Evolutionary conservation across 768 basidiomycete genomes (phyloP).

Genomic region (Russula foetens): DNA sequence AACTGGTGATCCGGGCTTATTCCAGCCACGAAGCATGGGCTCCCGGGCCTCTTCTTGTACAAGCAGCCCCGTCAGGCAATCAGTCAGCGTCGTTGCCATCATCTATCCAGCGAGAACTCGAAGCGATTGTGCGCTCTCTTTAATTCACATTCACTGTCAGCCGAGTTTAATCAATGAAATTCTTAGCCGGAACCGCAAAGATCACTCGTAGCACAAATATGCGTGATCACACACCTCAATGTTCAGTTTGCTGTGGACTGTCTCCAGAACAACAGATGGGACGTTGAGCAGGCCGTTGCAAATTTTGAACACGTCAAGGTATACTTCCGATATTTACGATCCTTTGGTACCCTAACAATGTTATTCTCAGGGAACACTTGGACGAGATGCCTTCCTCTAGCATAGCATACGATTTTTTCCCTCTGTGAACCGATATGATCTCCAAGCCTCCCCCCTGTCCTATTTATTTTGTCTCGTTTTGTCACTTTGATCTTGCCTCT

Average conservation of each 20-base stretch:
- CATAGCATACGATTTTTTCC: not conserved
- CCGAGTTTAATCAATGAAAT: constrained; percentile 15
- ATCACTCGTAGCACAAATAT: constrained; percentile 58
- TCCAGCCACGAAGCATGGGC: constrained; percentile 76
- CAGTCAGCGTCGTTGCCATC: constrained; percentile 25
- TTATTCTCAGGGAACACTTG: constrained; percentile 20
- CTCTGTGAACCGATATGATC: not conserved
- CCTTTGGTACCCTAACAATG: constrained; percentile 26
- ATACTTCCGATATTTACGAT: constrained; percentile 41
- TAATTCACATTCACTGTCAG: not conserved
- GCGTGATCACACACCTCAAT: constrained; percentile 70
- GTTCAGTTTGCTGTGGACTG: constrained; percentile 78
- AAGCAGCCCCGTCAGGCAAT: constrained; percentile 34
- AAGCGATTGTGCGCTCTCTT: constrained; percentile 45
- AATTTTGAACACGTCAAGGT: constrained; percentile 91
- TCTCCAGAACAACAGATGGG: constrained; percentile 78
- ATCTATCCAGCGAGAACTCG: constrained; percentile 43
- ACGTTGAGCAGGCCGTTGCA: constrained; percentile 64
- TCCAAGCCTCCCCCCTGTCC: not conserved
- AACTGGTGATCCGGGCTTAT: constrained; percentile 75
- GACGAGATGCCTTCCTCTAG: constrained; percentile 25
- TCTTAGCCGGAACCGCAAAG: constrained; percentile 64
- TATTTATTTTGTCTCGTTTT: not conserved
- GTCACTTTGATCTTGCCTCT: constrained; percentile 3
- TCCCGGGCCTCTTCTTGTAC: constrained; percentile 65